Evolutionary conservation across 139 green algal genomes (phyloP).

Genomic region (Chlorella sp.): DNA sequence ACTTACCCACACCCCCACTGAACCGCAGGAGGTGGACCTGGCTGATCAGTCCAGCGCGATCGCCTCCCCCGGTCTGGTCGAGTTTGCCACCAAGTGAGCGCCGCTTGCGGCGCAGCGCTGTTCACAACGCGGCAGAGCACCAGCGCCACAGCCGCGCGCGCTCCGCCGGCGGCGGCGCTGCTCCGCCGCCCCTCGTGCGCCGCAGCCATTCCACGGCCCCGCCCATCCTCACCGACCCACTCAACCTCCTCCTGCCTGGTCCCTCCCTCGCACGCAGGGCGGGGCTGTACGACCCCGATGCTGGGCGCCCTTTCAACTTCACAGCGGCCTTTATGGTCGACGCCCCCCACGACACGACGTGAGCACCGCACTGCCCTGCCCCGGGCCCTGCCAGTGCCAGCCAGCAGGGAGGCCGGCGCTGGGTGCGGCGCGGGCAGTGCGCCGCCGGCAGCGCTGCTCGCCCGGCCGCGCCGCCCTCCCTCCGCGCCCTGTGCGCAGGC

Average conservation of each 20-base stretch:
- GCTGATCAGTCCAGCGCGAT: not conserved
- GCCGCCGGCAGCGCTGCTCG: not conserved
- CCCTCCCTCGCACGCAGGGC: not conserved
- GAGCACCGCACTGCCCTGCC: conserved; percentile 1
- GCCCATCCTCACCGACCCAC: too few species aligned
- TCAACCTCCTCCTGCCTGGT: not conserved
- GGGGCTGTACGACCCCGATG: conserved; percentile 13
- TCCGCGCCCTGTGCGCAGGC: too few species aligned
- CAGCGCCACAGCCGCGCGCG: too few species aligned
- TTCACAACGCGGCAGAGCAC: too few species aligned
- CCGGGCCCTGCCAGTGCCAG: not conserved
- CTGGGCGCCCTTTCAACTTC: conserved; percentile 22
- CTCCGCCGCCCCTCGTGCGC: too few species aligned
- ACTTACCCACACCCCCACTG: not conserved
- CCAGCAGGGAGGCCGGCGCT: too few species aligned
- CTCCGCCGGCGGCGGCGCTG: too few species aligned
- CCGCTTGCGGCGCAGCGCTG: too few species aligned
- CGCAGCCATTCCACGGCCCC: too few species aligned
- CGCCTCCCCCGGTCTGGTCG: conserved; percentile 7
- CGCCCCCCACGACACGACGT: not conserved
- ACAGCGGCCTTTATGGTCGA: conserved; percentile 19
- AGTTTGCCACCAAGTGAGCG: not conserved
- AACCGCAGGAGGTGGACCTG: conserved; percentile 8
- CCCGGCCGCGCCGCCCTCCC: too few species aligned
- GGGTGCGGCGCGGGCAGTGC: not conserved